These are phyloP conservation scores for Pseudotulostoma volvatum DNA, from an alignment of 495 filamentous ascomycete species.

Conservation along the genomic window DNA sequence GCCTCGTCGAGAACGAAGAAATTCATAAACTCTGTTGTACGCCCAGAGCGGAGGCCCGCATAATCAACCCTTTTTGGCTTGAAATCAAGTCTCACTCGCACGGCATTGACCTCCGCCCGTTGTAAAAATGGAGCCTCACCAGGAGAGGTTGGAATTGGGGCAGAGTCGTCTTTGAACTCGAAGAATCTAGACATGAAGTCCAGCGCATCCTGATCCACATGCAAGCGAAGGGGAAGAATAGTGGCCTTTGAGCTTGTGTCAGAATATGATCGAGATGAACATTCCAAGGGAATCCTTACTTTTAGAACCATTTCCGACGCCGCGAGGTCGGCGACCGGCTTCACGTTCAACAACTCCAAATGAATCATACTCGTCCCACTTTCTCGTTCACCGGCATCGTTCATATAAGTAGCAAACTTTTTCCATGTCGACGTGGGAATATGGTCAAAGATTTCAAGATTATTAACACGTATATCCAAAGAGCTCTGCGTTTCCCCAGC, in stretches of 20 bases:
- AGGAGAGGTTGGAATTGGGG: slow-evolving; percentile 30
- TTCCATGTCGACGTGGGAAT: slow-evolving; percentile 94
- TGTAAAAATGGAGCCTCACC: slow-evolving; percentile 79
- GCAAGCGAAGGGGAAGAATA: slow-evolving; percentile 73
- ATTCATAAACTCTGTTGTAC: slow-evolving; percentile 98
- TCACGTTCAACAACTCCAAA: slow-evolving; percentile 72
- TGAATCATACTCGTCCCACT: slow-evolving; percentile 77
- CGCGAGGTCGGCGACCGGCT: slow-evolving; percentile 63
- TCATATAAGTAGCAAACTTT: slow-evolving; percentile 90
- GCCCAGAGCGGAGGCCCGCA: slow-evolving; percentile 84
- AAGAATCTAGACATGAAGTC: slow-evolving; percentile 97
- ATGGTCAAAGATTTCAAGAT: slow-evolving; percentile 87
- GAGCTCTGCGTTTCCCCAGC: slow-evolving; percentile 72
- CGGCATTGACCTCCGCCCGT: slow-evolving; percentile 66
- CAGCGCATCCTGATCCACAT: slow-evolving; percentile 95
- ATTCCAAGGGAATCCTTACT: slow-evolving; percentile 22
- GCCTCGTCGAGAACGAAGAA: slow-evolving; percentile 84
- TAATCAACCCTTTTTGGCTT: slow-evolving; percentile 97
- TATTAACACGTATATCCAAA: slow-evolving; percentile 61
- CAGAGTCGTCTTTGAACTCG: slow-evolving; percentile 77
- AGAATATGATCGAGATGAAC: slow-evolving; percentile 2
- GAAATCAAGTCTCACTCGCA: slow-evolving; percentile 80
- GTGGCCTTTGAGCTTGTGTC: slow-evolving; percentile 38
- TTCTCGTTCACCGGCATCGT: slow-evolving; percentile 70
- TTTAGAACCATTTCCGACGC: slow-evolving; percentile 85